These are phyloP conservation scores for Raffaelea ambrosiae DNA, from an alignment of 2,329 filamentous ascomycete genomes.

Conservation along the genomic window DNA sequence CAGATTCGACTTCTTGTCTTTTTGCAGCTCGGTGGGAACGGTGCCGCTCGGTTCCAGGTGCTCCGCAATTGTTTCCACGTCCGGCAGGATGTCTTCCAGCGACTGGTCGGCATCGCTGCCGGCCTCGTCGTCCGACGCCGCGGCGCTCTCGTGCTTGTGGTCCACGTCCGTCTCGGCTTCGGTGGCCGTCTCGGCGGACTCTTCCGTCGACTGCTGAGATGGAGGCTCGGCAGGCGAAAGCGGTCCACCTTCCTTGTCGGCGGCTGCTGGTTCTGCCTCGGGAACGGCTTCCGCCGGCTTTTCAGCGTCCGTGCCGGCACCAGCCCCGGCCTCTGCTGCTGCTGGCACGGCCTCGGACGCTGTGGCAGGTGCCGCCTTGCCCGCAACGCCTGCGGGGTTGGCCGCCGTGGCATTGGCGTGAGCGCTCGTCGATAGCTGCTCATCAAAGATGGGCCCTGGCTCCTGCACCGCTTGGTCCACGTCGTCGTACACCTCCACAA, in stretches of 20 bases:
- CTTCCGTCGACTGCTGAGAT: constrained; percentile 17
- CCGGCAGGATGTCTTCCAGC: constrained; percentile 59
- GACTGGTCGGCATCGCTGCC: constrained; percentile 66
- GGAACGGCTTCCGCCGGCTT: no score
- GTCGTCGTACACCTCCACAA: constrained; percentile 92
- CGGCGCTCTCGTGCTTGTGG: constrained; percentile 40
- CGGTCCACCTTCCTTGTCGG: neutral
- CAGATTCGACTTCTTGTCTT: constrained; percentile 84
- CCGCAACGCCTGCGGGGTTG: constrained; percentile 22
- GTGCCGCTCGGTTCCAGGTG: constrained; percentile 53
- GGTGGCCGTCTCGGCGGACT: constrained; percentile 20
- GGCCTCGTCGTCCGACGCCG: constrained; percentile 59
- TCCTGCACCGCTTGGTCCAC: constrained; percentile 89
- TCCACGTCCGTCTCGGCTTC: constrained; percentile 32
- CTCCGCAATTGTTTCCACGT: constrained; percentile 53
- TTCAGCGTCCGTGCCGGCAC: neutral
- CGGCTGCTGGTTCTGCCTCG: no score
- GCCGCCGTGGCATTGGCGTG: no score
- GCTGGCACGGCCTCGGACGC: neutral
- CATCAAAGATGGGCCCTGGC: constrained; percentile 56
- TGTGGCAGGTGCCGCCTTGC: constrained; percentile 13
- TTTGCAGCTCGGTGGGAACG: constrained; percentile 67
- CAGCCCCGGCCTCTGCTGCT: neutral
- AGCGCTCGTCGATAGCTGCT: constrained; percentile 27
- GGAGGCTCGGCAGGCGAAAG: constrained; percentile 5